Evolutionary conservation across 1,284 basidiomycete species (phyloP), one percentile per base, ranked within the genome.

Genomic region (Jaminaea rosea): DNA sequence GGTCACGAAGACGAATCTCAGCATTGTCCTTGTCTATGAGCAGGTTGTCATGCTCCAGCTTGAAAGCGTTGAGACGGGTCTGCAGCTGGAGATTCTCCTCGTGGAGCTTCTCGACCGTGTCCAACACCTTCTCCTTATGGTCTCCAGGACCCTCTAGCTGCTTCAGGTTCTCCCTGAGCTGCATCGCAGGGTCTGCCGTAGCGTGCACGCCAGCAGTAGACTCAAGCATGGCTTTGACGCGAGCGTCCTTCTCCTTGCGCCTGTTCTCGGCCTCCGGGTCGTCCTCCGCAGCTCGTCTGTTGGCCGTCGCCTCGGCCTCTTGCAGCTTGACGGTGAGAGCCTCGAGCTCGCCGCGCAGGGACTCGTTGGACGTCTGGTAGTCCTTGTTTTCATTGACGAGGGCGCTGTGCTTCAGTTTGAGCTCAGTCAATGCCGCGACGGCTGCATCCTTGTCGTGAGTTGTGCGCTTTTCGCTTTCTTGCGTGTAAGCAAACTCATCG

Each of bases 351-450:
- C 93, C 79, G 73, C 84, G 84, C 75, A 98, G 77, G 81, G 97
- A 98, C 58, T 98, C 93, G 60, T 98, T 94, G 59, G 91, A 79
- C 77, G 98, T 93, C 71, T 97, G 93, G 79, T 92, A 91, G 61
- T 93, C 90, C 65, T 96, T 74, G 11, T 83, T 84, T 34, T 87
- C 80, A 28, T 85, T 83, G n/a, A 86, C 88, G 13, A 90, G 91
- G 9, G 73, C 75, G 17, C 67, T 63, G 27, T 72, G 72, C 26
- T 70, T 53, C 23, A 63, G 63, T 2, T 85, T 84, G 13, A 80
- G 77, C 21, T 73, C 68, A 37, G 84, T 80, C 39, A 91, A 77
- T 34, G 83, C 82, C 62, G 90, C 88, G 32, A 92, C 77, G 7
- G 80, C 78, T 26, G 87, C 88, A 0, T 88, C 90, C 77, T 85